Percentiles rank a stretch among this genome's conserved stretches.
These are phyloP conservation scores for Cadophora luteo-olivacea DNA, from an alignment of 2,329 filamentous ascomycete species.

Conservation along the genomic window DNA sequence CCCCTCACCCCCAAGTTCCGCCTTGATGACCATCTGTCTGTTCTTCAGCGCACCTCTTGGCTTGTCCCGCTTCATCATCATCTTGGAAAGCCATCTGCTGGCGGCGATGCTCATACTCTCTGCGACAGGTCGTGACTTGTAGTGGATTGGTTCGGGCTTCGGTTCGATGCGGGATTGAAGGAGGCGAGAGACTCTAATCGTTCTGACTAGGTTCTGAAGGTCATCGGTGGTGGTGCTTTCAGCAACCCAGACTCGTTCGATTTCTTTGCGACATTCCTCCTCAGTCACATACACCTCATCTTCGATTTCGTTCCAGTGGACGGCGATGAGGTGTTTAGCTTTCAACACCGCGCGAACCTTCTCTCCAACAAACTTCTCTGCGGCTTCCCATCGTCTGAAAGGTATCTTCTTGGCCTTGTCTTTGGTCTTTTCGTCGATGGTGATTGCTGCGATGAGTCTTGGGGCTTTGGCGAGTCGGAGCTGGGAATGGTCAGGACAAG, in stretches of 20 bases:
- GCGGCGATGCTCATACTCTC: background rate
- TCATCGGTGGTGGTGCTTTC: background rate
- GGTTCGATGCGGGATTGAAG: background rate
- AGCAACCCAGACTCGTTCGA: background rate
- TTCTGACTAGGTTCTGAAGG: background rate
- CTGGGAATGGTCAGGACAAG: background rate
- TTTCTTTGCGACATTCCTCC: background rate
- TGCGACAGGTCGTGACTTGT: background rate
- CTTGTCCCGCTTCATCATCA: conserved; percentile 1
- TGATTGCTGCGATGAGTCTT: background rate
- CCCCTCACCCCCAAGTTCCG: background rate
- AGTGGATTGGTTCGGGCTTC: background rate
- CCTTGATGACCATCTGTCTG: background rate
- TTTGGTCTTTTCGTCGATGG: background rate
- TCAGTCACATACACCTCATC: background rate
- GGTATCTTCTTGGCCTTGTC: background rate
- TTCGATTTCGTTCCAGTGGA: background rate
- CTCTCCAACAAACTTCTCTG: background rate
- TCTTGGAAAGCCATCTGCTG: background rate
- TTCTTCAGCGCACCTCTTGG: background rate
- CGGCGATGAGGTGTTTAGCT: background rate
- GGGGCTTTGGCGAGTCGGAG: background rate
- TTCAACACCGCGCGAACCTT: background rate
- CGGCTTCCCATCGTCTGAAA: background rate
- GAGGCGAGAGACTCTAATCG: background rate